Percentiles rank a stretch among this genome's conserved stretches.
These are phyloP conservation scores for Chrysopogon serrulatus DNA, from an alignment of 176 grass and related monocot genomes.

Conservation along the genomic window DNA sequence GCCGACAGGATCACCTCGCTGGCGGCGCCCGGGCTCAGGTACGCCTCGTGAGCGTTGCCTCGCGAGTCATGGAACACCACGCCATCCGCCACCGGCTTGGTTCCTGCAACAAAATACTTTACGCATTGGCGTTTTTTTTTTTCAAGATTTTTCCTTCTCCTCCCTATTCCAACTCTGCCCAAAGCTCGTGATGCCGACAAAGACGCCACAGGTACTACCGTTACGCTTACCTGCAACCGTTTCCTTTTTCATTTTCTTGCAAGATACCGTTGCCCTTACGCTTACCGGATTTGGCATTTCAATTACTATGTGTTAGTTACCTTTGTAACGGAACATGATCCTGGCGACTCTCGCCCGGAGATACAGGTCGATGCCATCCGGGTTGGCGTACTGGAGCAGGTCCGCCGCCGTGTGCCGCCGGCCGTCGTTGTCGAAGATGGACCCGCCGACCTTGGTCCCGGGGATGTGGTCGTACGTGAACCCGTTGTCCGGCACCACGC, in stretches of 20 bases:
- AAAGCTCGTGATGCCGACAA: neutral
- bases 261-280: no score
- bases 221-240: neutral
- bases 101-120: conserved; percentile 16
- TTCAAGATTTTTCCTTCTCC: no score
- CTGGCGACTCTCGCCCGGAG: conserved; percentile 29
- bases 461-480: conserved; percentile 55
- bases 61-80: conserved; percentile 59
- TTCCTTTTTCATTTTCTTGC: neutral
- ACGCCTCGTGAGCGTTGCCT: conserved; percentile 40
- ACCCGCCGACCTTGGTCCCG: conserved; percentile 60
- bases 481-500: conserved; percentile 48
- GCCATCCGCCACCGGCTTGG: conserved; percentile 50
- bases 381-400: conserved; percentile 42
- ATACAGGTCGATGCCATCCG: conserved; percentile 36
- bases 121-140: no score
- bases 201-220: conserved; percentile 6
- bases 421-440: conserved; percentile 49
- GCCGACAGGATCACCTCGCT: conserved; percentile 77
- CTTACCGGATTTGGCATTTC: neutral
- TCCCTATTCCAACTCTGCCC: neutral
- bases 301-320: neutral
- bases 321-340: conserved; percentile 47
- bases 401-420: conserved; percentile 50
- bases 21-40: conserved; percentile 34